Base-by-base conservation (phyloP, 257 asterid genomes). In the Eucommia ulmoides region DNA sequence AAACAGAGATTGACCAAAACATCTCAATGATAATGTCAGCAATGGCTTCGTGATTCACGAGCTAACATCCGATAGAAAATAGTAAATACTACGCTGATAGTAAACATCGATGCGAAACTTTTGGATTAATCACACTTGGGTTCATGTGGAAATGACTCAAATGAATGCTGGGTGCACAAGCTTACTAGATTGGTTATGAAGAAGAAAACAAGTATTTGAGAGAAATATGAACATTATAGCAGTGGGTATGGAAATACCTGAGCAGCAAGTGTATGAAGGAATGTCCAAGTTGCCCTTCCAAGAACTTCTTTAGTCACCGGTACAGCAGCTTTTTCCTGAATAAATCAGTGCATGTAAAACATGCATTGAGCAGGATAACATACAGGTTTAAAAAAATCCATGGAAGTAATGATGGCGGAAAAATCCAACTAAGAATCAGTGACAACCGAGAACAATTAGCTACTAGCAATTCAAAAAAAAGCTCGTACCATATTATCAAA, bases 241-340 rank as follows among this genome's bases (percentile, higher is more conserved):
- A 42, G 19, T 8, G 23, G 8, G 20, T 19, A 49, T 19, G n/a
- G 19, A 54, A 47, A 19, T 52, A 88, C 97, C 94, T 89, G 98
- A 56, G 96, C 93, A 19, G 86, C 96, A 46, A 89, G 88, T 57
- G 98, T 85, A 77, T 89, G 96, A 69, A 82, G 94, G 66, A 82
- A 78, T 33, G 89, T 85, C 98, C 98, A 85, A 14, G 98, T 86
- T 22, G 94, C 94, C 64, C 88, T 80, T 58, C 98, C 98, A 57
- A 89, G 94, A 17, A 85, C 93, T 61, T 89, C 94, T 71, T 80
- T 89, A 23, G 86, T 73, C 22, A 76, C 80, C 8, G 94, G 94
- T 20, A 74, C 49, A 1, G 82, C 63, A 23, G 71, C 45, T 57
- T 76, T 73, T 25, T 67, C 83, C 91, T 83, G 65, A 49, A 33